phyloP scores from a whole-genome alignment of 345 rosid species.

The Mercurialis annua region DNA sequence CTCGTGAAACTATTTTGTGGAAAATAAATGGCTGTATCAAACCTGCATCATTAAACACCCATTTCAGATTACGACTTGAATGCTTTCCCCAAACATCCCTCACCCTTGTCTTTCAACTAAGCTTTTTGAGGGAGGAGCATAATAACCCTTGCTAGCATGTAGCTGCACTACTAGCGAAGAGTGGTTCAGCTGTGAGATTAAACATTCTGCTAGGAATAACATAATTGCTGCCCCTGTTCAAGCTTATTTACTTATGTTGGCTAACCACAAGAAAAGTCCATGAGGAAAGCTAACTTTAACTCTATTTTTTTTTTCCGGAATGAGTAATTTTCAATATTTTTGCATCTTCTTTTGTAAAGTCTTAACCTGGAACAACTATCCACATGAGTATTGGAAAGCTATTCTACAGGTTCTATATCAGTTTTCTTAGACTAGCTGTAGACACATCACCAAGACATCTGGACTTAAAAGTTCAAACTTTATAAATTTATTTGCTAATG shows the following conservation, averaged over 20 bases:
- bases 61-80: neutral
- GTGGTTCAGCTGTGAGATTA: neutral
- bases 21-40: neutral
- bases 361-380: too few relatives aligned
- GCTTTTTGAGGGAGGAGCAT: neutral
- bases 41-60: neutral
- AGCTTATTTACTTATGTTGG: neutral
- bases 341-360: too few relatives aligned
- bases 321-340: too few relatives aligned
- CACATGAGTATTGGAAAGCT: too few relatives aligned
- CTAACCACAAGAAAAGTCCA: neutral
- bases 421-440: too few relatives aligned
- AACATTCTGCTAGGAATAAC: too few relatives aligned
- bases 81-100: neutral
- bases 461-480: too few relatives aligned
- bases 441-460: too few relatives aligned
- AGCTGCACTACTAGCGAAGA: neutral
- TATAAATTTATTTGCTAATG: too few relatives aligned
- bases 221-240: neutral
- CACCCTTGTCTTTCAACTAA: neutral
- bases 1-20: neutral
- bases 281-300: neutral
- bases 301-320: too few relatives aligned
- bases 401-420: too few relatives aligned
- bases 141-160: neutral